Base-by-base conservation (phyloP, 768 basidiomycete genomes). In the Kwoniella pini region DNA sequence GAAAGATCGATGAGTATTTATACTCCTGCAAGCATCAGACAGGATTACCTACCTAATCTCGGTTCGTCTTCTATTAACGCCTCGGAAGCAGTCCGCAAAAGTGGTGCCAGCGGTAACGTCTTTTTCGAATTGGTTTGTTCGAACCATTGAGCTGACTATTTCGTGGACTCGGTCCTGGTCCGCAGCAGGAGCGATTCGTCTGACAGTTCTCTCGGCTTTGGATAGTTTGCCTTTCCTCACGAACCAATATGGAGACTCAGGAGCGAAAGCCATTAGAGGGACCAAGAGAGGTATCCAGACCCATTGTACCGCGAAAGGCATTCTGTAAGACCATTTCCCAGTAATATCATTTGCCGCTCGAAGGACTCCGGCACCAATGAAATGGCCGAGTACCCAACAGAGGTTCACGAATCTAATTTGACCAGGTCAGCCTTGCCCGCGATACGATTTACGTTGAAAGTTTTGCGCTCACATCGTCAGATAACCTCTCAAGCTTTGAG, bases 371-470 rank as follows among this genome's bases (percentile, higher is more conserved):
- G 69, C 60, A 22, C 51, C 69, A 43, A 70, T 62, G 49, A 74
- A 57, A 45, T 76, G 74, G 11, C 74, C 74, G 24, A 76, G 60
- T 12, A 70, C 74, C 74, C 74, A 75, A 44, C 69, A 71, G 3
- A 69, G 61, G 57, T 75, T 75, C 62, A 75, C 69, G 27, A 64
- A 73, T 31, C 46, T 55, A 33, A 15, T 5, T 19, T 10, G 6
- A 17, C n/a, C 5, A 42, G 9, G 40, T 42, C n/a, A 42, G 40
- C n/a, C 19, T 36, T 9, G 7, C 7, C 33, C 33, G 9, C 33
- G 15, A 7, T 36, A 15, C 33, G 33, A 36, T 15, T 36, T 36
- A 15, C 33, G 15, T 36, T 7, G 33, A 36, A 7, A 36, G 7
- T 36, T 7, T 15, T 36, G 33, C 7, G 15, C 54, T 43, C 13